Evolutionary conservation across 2,329 filamentous ascomycete species (phyloP), one percentile per base, ranked within the genome.

Genomic region (Xylaria sp.): DNA sequence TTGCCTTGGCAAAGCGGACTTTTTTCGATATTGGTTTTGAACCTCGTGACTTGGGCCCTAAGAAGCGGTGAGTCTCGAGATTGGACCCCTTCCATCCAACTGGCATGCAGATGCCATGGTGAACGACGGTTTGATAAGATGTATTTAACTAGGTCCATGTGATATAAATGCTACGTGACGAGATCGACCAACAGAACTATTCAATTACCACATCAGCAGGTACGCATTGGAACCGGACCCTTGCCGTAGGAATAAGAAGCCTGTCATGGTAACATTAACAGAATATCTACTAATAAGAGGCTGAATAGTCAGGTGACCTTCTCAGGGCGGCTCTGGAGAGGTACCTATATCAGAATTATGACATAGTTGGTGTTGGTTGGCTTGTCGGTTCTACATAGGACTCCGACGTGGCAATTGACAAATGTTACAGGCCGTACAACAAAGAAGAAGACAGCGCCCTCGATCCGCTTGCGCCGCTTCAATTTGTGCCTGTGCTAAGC

Each of bases 11-110:
- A 70, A 59, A 62, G 61, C 48, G 39, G 68, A 43, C 36, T 48
- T 54, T 28, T 43, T 49, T 28, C 41, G 41, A 52, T 60, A 67
- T 46, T 51, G 41, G 48, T 28, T 49, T 41, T 41, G 31, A 60
- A 20, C 54, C 63, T 54, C 57, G 52, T 68, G 57, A 67, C 68
- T 68, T 43, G 36, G 23, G 39, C 41, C 51, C 56, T 39, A 66
- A 64, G 52, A 66, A 46, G 69, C 66, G 69, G 69, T 71, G 68
- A 68, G 68, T 41, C 54, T 60, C n/a, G 20, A 59, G 41, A 66
- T 59, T 63, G 58, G 43, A 25, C 31, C 25, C 64, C 20, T 59
- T 60, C 49, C 51, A 28, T 48, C 9, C 18, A 36, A 36, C 18
- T 60, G 20, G 43, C 28, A 57, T 8, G 64, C 55, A 58, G 36